Base-by-base conservation (phyloP, 2,329 filamentous ascomycete genomes). In the Dactylonectria estremocensis region DNA sequence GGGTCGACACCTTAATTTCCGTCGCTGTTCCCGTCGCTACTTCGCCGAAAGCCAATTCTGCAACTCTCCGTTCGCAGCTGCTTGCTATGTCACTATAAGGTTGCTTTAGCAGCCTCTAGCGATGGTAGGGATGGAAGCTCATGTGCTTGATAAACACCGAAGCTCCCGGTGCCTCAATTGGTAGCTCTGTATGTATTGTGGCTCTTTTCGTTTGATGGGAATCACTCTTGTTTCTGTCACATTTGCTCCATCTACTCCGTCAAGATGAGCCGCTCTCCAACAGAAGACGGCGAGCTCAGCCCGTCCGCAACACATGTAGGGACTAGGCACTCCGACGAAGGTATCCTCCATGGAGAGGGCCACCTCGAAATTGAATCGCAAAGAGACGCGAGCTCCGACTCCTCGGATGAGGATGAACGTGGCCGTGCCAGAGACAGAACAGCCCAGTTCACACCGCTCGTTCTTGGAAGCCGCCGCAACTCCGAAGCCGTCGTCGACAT, bases 401-500 rank as follows among this genome's bases (percentile, higher is more conserved):
- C 10, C n/a, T 18, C n/a, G 50, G 10, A 37, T 18, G 31, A 9
- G 5, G 5, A 35, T 11, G 3, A 5, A 2, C 28, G 49, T n/a
- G 28, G n/a, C 16, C 24, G 16, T 9, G 9, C 24, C 24, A 52
- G 48, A 3, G 24, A 31, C 48, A 31, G 28, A 11, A 6, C 4
- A 13, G 3, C 31, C 20, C 50, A 33, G 5, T n/a, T n/a, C 50
- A 35, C n/a, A 28, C 50, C 28, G 3, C 50, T 18, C 7, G 14
- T n/a, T 3, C n/a, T 53, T 3, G 31, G 50, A 14, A 11, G 18
- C 14, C 50, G 50, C n/a, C 50, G 31, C 5, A 6, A 14, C 50
- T 37, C 50, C 10, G 50, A 20, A 28, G 50, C 68, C 10, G 69
- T 77, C 14, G 75, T 83, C 35, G 79, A 80, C 3, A 75, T 78